Conservation (phyloP, 345 rosid species). For the Brassica incana region DNA sequence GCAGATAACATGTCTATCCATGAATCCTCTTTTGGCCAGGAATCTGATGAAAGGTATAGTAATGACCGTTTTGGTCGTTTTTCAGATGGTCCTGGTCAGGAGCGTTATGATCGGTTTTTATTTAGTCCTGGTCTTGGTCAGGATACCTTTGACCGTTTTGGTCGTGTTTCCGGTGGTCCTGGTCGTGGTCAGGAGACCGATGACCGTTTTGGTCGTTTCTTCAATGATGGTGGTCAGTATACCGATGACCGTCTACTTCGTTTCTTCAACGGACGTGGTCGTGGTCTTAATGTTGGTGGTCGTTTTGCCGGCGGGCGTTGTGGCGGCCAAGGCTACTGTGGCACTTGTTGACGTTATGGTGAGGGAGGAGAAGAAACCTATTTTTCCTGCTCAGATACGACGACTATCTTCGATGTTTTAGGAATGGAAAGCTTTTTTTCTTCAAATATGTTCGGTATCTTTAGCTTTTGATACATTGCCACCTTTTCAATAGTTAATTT, state of each 20-base stretch:
- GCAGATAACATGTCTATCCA: background rate
- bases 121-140: background rate
- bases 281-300: slow-evolving; percentile 1
- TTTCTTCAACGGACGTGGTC: background rate
- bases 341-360: background rate
- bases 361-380: background rate
- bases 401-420: background rate
- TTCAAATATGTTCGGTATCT: background rate
- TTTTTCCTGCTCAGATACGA: background rate
- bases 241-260: background rate
- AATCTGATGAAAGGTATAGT: background rate
- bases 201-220: background rate
- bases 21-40: background rate
- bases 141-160: background rate
- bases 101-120: background rate
- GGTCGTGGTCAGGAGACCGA: background rate
- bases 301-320: background rate
- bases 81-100: background rate
- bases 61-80: background rate
- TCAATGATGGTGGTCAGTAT: background rate
- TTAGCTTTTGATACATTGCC: background rate
- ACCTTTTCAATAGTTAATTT: background rate
- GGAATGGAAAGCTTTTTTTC: background rate
- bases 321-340: background rate
- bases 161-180: background rate